Percentiles rank a stretch among this genome's conserved stretches.
These are phyloP conservation scores for Suhomyces coccinellae DNA, from an alignment of 1,139 yeast genomes.

Conservation along the genomic window DNA sequence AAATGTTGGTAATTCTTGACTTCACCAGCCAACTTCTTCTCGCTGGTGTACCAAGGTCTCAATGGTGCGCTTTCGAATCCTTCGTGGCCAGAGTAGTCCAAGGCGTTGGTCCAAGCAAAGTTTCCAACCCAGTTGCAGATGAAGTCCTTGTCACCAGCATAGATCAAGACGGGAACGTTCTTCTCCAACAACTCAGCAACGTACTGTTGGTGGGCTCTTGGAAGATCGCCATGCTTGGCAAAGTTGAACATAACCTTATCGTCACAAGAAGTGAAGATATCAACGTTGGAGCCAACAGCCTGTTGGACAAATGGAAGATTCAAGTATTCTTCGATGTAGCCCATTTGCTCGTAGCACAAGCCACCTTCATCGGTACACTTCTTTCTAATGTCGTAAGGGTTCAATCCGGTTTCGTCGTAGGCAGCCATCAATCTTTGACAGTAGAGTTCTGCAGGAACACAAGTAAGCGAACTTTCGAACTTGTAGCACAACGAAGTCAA, in stretches of 20 bases:
- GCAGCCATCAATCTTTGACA: constrained; percentile 46
- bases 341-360: constrained; percentile 60
- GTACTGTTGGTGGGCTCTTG: constrained; percentile 63
- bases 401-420: constrained; percentile 58
- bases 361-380: constrained; percentile 53
- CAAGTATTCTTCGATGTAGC: constrained; percentile 56
- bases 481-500: constrained; percentile 56
- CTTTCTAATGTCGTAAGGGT: constrained; percentile 67
- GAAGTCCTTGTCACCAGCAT: constrained; percentile 43
- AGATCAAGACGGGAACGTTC: constrained; percentile 40
- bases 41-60: constrained; percentile 41
- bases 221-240: constrained; percentile 58
- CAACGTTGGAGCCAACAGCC: constrained; percentile 63
- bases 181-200: constrained; percentile 59
- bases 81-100: constrained; percentile 31
- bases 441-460: constrained; percentile 55
- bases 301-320: constrained; percentile 59
- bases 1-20: constrained; percentile 55
- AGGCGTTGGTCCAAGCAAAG: constrained; percentile 35
- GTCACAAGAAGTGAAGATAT: constrained; percentile 56
- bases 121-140: constrained; percentile 45
- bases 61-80: constrained; percentile 29
- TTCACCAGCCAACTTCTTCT: constrained; percentile 56
- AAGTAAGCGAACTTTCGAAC: constrained; percentile 44
- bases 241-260: constrained; percentile 58